phyloP scores from a whole-genome alignment of 257 asterid genomes.

The Solanum piurae region DNA sequence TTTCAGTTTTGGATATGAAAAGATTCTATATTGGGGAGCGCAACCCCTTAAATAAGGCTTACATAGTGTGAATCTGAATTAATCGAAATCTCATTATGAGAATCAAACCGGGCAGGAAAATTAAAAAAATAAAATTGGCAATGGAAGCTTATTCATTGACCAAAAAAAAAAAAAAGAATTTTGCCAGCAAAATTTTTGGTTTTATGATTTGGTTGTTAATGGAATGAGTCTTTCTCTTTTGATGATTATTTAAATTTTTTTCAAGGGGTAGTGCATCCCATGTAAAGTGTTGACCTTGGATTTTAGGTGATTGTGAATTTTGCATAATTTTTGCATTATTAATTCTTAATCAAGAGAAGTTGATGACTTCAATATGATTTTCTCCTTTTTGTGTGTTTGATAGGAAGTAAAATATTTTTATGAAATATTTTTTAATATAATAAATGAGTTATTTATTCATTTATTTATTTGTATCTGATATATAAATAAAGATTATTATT shows the following conservation, averaged over 20 bases:
- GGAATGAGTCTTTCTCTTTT: neutral
- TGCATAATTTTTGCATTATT: neutral
- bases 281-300: neutral
- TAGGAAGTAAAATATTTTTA: neutral
- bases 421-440: neutral
- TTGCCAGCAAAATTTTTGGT: neutral
- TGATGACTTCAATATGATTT: neutral
- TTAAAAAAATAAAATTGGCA: no score
- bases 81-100: neutral
- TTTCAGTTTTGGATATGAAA: neutral
- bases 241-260: neutral
- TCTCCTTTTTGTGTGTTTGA: neutral
- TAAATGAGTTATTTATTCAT: neutral
- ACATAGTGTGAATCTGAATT: fast-evolving
- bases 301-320: neutral
- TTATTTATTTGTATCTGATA: neutral
- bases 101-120: neutral
- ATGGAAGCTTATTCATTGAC: neutral
- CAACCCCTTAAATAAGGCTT: neutral
- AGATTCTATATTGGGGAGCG: neutral
- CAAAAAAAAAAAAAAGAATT: neutral
- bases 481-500: neutral
- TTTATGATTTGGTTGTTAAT: neutral
- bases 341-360: neutral
- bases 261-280: conserved; percentile 1